Evolutionary conservation across 768 basidiomycete genomes (phyloP).

Genomic region (Naganishia kalamii): DNA sequence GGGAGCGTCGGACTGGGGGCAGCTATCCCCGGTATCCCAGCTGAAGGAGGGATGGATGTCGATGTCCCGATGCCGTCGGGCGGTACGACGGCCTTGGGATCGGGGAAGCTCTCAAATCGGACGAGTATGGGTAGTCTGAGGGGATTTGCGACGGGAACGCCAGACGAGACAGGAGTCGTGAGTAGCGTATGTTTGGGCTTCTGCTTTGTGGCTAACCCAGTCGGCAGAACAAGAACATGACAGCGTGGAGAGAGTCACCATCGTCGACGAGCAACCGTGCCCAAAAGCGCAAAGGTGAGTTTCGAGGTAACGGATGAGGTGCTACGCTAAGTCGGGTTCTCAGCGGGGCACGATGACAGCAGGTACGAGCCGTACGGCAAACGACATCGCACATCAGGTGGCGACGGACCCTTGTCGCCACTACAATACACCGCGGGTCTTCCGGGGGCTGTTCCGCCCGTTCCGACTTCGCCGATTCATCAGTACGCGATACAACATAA

Average conservation of each 20-base stretch:
- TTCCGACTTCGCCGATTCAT: not conserved
- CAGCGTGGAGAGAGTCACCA: slow-evolving; percentile 23
- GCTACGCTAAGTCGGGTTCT: not conserved
- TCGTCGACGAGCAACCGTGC: slow-evolving; percentile 9
- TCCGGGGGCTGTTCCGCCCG: not conserved
- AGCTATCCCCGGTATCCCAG: not conserved
- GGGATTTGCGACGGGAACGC: not conserved
- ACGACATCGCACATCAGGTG: slow-evolving; percentile 16
- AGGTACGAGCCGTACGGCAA: slow-evolving; percentile 26
- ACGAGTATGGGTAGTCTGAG: slow-evolving; percentile 17
- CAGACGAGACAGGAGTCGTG: slow-evolving; percentile 1
- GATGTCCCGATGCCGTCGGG: slow-evolving; percentile 13
- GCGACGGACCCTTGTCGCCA: slow-evolving; percentile 1
- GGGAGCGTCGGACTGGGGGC: not conserved
- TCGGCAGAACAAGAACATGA: slow-evolving; percentile 14
- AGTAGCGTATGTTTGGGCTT: too few species aligned
- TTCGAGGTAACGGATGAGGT: not conserved
- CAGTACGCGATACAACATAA: not conserved
- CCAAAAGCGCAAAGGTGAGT: slow-evolving; percentile 23
- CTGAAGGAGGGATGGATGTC: slow-evolving; percentile 20
- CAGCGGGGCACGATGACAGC: slow-evolving; percentile 19
- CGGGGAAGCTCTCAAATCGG: slow-evolving; percentile 2
- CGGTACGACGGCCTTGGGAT: not conserved
- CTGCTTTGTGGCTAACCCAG: too few species aligned
- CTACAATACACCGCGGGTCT: slow-evolving; percentile 5